Evolutionary conservation across 164 flowering plant species (phyloP).

Genomic region (Aristolochia fimbriata): DNA sequence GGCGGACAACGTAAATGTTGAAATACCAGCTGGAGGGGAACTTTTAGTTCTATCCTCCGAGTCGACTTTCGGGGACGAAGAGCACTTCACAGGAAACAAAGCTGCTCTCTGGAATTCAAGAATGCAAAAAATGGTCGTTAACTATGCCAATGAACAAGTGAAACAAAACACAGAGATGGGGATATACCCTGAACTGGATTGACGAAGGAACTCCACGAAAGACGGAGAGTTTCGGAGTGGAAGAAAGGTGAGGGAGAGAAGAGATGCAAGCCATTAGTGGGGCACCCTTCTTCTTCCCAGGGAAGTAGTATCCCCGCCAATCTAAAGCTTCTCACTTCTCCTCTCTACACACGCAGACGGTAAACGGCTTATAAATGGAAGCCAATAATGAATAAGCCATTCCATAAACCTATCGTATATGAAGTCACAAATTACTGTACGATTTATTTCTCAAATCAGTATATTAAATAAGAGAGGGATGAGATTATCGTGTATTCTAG

Average conservation of each 20-base stretch:
- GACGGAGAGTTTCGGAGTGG: conserved; percentile 2
- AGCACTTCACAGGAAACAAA: conserved; percentile 31
- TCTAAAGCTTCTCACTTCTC: no score
- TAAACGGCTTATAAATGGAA: no score
- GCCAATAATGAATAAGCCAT: no score
- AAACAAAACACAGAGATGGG: neutral
- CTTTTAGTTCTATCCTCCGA: conserved; percentile 13
- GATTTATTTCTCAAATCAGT: no score
- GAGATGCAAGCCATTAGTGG: conserved; percentile 11
- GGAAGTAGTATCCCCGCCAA: no score
- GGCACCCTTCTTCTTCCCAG: neutral
- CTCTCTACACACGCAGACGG: no score
- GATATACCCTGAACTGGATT: conserved; percentile 19
- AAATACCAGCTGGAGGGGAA: conserved; percentile 20
- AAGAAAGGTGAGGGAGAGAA: conserved; percentile 10
- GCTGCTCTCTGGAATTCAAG: conserved; percentile 15
- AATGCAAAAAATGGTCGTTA: neutral
- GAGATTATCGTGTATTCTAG: no score
- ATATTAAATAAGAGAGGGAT: no score
- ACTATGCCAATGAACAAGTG: neutral
- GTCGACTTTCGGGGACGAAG: conserved; percentile 10
- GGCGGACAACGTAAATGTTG: conserved; percentile 55
- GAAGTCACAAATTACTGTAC: no score
- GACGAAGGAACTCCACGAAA: conserved; percentile 1
- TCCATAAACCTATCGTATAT: no score